Evolutionary conservation across 441 rosid genomes (phyloP), one percentile per base, ranked within the genome.

Genomic region (Pelargonium myrrhifolium): DNA sequence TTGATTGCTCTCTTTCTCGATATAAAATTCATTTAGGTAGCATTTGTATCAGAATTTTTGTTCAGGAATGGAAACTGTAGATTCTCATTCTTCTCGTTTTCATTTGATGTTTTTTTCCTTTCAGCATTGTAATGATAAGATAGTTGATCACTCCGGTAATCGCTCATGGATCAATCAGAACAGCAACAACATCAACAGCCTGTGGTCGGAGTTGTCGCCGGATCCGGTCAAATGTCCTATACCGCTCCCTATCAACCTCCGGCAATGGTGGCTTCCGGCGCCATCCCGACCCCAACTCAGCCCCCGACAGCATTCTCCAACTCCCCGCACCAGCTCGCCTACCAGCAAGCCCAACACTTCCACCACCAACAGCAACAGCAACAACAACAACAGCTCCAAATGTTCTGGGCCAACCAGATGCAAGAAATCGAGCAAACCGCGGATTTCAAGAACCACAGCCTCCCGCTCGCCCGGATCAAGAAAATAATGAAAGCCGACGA

Each of bases 401-500:
- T 86, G 71, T 92, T 92, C 81, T 89, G 97, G 96, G 82, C 85
- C 56, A 85, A 76, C 79, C 94, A 87, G 67, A 84, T 87, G 92
- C 94, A 85, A 45, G 96, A 92, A 75, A 82, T 92, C 53, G 96
- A 87, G 71, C 96, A 84, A 56, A 83, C 89, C 0, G 59, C 67
- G 0, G 97, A 92, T 79, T 92, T 92, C 85, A 92, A 82, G 84
- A 92, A 85, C 67, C 96, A 92, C 76, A 87, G 85, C 72, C 91
- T 92, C 65, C 96, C 97, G 0, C 87, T 89, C 3, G 97, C 97
- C 47, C 85, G 94, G 70, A 87, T 92, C 66, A 92, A 92, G 83
- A 92, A 92, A 78, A 92, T 92, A 72, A 92, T 92, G 97, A 92
- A 92, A 80, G 94, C 94, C 10, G 96, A 92, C 66, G 96, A 89